Percentiles rank a stretch among this genome's conserved stretches.
These are phyloP conservation scores for Neurospora discreta DNA, from an alignment of 495 filamentous ascomycete genomes.

Conservation along the genomic window DNA sequence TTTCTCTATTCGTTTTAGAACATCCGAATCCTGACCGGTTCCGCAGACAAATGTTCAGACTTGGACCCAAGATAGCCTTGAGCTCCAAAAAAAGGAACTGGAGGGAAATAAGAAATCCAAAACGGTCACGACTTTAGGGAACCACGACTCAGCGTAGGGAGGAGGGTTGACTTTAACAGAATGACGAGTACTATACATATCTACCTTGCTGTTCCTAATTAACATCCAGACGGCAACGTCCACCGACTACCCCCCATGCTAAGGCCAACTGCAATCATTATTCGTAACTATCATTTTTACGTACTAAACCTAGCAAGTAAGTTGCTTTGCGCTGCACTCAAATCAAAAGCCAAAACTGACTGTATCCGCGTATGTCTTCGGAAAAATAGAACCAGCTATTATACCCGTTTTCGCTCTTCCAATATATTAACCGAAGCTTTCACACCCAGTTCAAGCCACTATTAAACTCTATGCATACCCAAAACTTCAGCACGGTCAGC, in stretches of 20 bases:
- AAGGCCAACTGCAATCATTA: neutral
- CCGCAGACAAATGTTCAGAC: no score
- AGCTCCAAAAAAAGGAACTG: no score
- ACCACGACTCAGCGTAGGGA: no score
- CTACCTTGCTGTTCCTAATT: neutral
- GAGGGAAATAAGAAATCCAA: no score
- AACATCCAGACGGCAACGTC: neutral
- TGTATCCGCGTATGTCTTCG: neutral
- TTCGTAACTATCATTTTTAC: neutral
- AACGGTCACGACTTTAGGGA: no score
- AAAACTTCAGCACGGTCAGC: neutral
- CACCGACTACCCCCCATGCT: neutral
- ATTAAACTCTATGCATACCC: neutral
- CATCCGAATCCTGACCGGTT: no score
- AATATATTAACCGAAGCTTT: neutral
- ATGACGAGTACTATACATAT: neutral
- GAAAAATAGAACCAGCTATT: neutral
- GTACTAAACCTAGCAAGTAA: neutral
- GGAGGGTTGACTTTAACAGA: no score
- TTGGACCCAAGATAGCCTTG: no score
- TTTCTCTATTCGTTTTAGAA: no score
- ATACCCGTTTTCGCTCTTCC: neutral
- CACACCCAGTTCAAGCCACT: neutral
- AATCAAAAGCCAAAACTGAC: neutral
- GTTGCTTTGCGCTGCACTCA: neutral